Conservation (phyloP, 345 rosid genomes). For the Turnera subulata region DNA sequence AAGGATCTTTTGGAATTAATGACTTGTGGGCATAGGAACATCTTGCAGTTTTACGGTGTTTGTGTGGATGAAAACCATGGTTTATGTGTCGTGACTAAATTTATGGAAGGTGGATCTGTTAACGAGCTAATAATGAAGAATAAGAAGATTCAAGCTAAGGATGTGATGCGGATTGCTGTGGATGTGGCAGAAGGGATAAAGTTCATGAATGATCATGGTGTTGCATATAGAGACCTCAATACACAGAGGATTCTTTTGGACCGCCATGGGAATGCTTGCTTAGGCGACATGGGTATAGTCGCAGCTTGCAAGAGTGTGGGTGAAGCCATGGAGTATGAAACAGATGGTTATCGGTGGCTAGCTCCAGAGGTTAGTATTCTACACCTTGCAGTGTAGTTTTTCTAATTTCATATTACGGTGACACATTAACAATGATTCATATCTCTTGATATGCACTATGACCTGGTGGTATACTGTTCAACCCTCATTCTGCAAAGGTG, state of each 20-base stretch:
- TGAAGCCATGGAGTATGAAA: conserved; percentile 87
- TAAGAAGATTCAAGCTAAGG: conserved; percentile 77
- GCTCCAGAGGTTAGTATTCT: conserved; percentile 85
- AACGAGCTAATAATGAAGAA: conserved; percentile 69
- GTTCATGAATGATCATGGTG: conserved; percentile 82
- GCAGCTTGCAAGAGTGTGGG: conserved; percentile 83
- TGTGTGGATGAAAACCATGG: conserved; percentile 92
- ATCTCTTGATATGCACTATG: neutral
- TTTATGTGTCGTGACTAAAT: conserved; percentile 77
- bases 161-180: conserved; percentile 60
- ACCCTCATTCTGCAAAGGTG: neutral
- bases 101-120: conserved; percentile 91
- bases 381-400: conserved; percentile 12
- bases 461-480: neutral
- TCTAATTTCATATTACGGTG: neutral
- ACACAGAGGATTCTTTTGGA: conserved; percentile 71
- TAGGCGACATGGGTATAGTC: conserved; percentile 85
- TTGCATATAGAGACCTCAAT: conserved; percentile 79
- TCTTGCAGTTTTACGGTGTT: conserved; percentile 75
- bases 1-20: conserved; percentile 79
- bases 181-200: conserved; percentile 82
- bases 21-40: conserved; percentile 88
- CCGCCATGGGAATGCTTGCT: conserved; percentile 78
- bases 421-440: too few species aligned
- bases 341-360: conserved; percentile 97